Percentiles rank a stretch among this genome's conserved stretches.
phyloP scores from a whole-genome alignment of 495 filamentous ascomycete genomes.

The Chaetomium tenue region DNA sequence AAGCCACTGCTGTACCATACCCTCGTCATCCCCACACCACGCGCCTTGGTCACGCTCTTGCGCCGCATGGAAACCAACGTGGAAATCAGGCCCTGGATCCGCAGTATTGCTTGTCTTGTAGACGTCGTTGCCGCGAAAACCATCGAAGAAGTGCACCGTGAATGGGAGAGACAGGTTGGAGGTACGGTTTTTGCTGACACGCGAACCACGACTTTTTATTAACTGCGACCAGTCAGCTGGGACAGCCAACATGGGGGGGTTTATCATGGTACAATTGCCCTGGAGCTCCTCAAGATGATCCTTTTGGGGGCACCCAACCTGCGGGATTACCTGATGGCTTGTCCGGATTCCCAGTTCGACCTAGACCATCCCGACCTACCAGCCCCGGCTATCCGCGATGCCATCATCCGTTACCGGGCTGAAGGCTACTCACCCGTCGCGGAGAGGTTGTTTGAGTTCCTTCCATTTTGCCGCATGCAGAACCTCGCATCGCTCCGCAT shows the following conservation, averaged over 20 bases:
- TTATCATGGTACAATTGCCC: conserved; percentile 17
- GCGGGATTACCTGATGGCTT: conserved; percentile 31
- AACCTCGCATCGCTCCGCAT: conserved; percentile 33
- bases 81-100: conserved; percentile 33
- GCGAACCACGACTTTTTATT: conserved; percentile 16
- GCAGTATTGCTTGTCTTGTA: conserved; percentile 33
- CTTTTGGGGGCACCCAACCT: conserved; percentile 30
- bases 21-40: conserved; percentile 31
- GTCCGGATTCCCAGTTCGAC: conserved; percentile 30
- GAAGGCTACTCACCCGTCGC: neutral
- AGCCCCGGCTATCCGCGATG: conserved; percentile 15
- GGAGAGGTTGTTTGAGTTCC: conserved; percentile 15
- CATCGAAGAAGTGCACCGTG: conserved; percentile 20
- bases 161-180: conserved; percentile 31
- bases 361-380: conserved; percentile 18
- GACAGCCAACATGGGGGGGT: conserved; percentile 2
- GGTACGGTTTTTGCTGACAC: conserved; percentile 22
- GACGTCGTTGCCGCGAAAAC: conserved; percentile 27
- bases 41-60: conserved; percentile 28
- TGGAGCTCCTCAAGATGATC: conserved; percentile 31
- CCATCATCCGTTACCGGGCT: conserved; percentile 23
- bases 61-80: conserved; percentile 25
- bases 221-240: conserved; percentile 28
- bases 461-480: conserved; percentile 23
- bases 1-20: conserved; percentile 36